These are phyloP conservation scores for Francoa sonchifolia DNA, from an alignment of 441 rosid genomes.

Conservation along the genomic window DNA sequence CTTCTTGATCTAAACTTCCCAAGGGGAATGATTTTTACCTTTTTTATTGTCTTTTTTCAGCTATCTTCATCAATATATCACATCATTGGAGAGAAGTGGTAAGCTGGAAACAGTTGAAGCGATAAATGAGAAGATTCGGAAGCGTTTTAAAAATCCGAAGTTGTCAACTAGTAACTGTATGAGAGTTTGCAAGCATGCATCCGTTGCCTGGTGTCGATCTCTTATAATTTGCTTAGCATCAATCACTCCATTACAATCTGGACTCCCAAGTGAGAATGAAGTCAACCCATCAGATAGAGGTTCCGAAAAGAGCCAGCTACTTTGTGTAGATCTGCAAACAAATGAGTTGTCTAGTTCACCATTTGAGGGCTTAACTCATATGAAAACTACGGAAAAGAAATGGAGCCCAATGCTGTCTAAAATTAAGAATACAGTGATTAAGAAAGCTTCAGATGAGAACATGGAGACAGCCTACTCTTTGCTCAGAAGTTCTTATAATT, in stretches of 20 bases:
- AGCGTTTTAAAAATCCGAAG: conserved; percentile 92
- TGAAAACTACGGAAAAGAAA: conserved; percentile 50
- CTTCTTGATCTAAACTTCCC: too few species aligned
- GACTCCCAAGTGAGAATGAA: conserved; percentile 31
- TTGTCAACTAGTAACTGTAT: conserved; percentile 67
- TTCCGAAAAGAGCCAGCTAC: conserved; percentile 41
- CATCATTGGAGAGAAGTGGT: conserved; percentile 51
- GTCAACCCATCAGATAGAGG: conserved; percentile 26
- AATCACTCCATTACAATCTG: conserved; percentile 54
- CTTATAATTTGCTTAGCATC: conserved; percentile 62
- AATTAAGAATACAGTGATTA: conserved; percentile 48
- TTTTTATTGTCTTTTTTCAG: conserved; percentile 31
- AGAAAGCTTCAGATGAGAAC: conserved; percentile 54
- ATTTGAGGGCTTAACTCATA: conserved; percentile 44
- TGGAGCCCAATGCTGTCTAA: conserved; percentile 58
- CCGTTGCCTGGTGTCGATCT: conserved; percentile 87
- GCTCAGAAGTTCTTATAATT: conserved; percentile 69
- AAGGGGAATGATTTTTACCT: too few species aligned
- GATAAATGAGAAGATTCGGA: conserved; percentile 77
- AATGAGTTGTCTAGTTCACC: conserved; percentile 58
- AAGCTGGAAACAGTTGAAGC: conserved; percentile 78
- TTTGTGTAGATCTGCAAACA: conserved; percentile 67
- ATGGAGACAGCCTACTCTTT: conserved; percentile 60
- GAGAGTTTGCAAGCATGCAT: conserved; percentile 85
- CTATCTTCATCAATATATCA: conserved; percentile 60